These are phyloP conservation scores for Pulveroboletus sp. DNA, from an alignment of 768 basidiomycete species.

Conservation along the genomic window DNA sequence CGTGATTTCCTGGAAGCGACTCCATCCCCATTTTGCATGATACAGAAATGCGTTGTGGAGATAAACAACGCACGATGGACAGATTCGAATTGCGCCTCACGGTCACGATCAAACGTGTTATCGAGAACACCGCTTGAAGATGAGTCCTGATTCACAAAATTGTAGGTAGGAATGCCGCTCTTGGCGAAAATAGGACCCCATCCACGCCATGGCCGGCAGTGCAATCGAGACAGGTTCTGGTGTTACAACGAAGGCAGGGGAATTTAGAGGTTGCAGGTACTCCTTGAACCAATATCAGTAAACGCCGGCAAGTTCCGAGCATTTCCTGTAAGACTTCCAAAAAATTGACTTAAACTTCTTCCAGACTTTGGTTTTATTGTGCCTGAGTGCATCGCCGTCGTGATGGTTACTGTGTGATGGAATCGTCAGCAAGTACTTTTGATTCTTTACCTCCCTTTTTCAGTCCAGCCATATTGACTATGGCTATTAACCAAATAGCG, in stretches of 20 bases:
- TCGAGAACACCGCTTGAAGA: slow-evolving; percentile 14
- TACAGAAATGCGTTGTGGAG: slow-evolving; percentile 10
- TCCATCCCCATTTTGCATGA: slow-evolving; percentile 5
- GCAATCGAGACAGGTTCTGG: slow-evolving; percentile 17
- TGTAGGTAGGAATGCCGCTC: slow-evolving; percentile 12
- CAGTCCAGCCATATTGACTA: neutral
- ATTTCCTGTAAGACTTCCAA: slow-evolving; percentile 7
- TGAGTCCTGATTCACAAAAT: slow-evolving; percentile 5
- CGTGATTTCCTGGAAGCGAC: neutral
- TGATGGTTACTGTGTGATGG: slow-evolving; percentile 29
- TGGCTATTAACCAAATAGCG: neutral
- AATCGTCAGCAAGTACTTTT: slow-evolving; percentile 2
- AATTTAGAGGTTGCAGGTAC: slow-evolving; percentile 10
- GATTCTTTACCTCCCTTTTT: slow-evolving; percentile 2
- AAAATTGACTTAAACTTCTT: slow-evolving; percentile 19
- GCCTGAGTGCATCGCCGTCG: slow-evolving; percentile 22
- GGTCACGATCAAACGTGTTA: slow-evolving; percentile 6
- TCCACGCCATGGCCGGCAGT: slow-evolving; percentile 1
- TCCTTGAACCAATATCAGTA: slow-evolving; percentile 15
- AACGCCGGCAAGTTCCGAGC: slow-evolving; percentile 24
- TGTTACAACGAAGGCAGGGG: slow-evolving; percentile 21
- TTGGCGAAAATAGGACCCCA: slow-evolving; percentile 4
- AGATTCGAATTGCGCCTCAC: slow-evolving; percentile 21
- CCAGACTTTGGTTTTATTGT: slow-evolving; percentile 27
- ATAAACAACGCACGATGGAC: slow-evolving; percentile 15